A percentile compares a stretch with the other conserved stretches of the same genome.
phyloP scores from a whole-genome alignment of 805 yeast species.

The Wickerhamiella slavikovae region DNA sequence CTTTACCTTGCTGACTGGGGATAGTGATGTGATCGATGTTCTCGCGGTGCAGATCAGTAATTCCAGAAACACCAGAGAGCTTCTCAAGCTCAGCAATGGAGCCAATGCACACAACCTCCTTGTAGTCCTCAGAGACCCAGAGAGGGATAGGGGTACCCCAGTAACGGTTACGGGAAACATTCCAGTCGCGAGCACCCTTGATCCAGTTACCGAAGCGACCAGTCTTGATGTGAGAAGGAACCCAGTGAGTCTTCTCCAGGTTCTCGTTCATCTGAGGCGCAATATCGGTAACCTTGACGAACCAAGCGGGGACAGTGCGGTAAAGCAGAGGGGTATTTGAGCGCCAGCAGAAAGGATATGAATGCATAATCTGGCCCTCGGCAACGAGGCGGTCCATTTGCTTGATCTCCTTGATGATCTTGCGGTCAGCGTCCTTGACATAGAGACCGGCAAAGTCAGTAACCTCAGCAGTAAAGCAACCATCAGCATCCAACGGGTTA shows the following conservation, averaged over 20 bases:
- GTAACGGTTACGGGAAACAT: conserved; percentile 90
- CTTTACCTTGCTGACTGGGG: conserved; percentile 81
- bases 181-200: conserved; percentile 98
- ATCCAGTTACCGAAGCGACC: conserved; percentile 97
- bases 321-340: conserved; percentile 94
- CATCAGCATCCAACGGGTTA: conserved; percentile 86
- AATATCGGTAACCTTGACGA: conserved; percentile 70
- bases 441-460: conserved; percentile 59
- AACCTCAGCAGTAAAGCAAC: conserved; percentile 61
- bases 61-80: conserved; percentile 60
- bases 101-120: conserved; percentile 86
- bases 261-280: conserved; percentile 77
- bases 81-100: conserved; percentile 71
- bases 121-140: conserved; percentile 88
- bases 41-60: conserved; percentile 89
- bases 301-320: conserved; percentile 98
- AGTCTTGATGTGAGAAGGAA: conserved; percentile 73
- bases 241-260: conserved; percentile 84
- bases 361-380: conserved; percentile 73
- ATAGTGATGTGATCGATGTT: conserved; percentile 78
- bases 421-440: conserved; percentile 89
- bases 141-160: conserved; percentile 99
- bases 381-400: conserved; percentile 54
- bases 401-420: conserved; percentile 68
- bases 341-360: conserved; percentile 99